A percentile compares a stretch with the other conserved stretches of the same genome.
Evolutionary conservation across 106 monocot genomes (phyloP).

Genomic region (Allium cepa): DNA sequence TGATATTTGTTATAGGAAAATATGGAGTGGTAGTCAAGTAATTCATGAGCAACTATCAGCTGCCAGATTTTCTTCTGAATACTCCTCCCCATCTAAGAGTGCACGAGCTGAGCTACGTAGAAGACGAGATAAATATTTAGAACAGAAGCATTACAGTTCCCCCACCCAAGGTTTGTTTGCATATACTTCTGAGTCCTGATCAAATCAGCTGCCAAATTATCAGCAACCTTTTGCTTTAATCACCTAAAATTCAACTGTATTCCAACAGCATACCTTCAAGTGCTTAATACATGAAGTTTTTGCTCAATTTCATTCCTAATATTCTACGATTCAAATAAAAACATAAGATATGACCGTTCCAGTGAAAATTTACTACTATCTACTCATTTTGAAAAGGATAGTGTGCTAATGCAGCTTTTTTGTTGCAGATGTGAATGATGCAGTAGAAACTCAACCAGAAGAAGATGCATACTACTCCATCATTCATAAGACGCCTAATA

Average conservation of each 20-base stretch:
- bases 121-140: constrained; percentile 8
- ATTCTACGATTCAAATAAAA: neutral
- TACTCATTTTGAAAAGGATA: neutral
- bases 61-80: constrained; percentile 3
- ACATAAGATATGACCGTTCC: too few species aligned
- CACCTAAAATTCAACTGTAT: neutral
- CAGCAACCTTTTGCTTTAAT: neutral
- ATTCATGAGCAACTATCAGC: constrained; percentile 1
- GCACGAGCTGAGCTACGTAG: neutral
- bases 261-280: neutral
- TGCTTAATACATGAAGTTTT: neutral
- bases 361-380: too few species aligned
- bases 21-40: neutral
- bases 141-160: constrained; percentile 12
- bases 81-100: constrained; percentile 10
- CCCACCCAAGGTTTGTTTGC: constrained; percentile 28
- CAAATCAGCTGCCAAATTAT: neutral
- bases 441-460: constrained; percentile 7
- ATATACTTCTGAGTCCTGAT: neutral
- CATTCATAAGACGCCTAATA: constrained; percentile 68
- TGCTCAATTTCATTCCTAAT: neutral
- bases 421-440: constrained; percentile 28
- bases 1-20: constrained; percentile 9
- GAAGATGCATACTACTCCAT: constrained; percentile 47
- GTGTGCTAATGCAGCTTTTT: constrained; percentile 3